phyloP scores from a whole-genome alignment of 78 protist genomes.

The Speleostelium caveatum region DNA sequence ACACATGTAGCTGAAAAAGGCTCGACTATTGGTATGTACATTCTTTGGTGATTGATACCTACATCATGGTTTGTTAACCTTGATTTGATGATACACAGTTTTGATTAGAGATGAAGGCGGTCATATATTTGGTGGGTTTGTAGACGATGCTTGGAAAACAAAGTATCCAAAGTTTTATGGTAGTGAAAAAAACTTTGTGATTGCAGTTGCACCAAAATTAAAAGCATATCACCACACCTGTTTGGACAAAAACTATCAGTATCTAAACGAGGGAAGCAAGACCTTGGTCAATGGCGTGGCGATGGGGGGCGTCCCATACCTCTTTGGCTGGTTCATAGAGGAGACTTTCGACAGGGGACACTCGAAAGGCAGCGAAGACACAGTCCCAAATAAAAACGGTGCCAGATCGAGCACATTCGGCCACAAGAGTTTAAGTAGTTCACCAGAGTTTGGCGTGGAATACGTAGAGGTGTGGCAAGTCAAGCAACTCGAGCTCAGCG shows the following conservation, averaged over 20 bases:
- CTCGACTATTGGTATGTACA: background rate
- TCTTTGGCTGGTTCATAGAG: slow-evolving; percentile 44
- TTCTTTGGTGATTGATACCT: background rate
- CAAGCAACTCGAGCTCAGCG: slow-evolving; percentile 4
- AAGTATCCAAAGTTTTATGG: slow-evolving; percentile 75
- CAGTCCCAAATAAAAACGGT: background rate
- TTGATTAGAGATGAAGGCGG: slow-evolving; percentile 56
- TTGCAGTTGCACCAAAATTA: slow-evolving; percentile 11
- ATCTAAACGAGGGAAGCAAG: slow-evolving; percentile 27
- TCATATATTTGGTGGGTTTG: slow-evolving; percentile 65
- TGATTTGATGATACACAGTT: background rate
- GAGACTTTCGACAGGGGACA: slow-evolving; percentile 30
- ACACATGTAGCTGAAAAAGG: slow-evolving; percentile 48
- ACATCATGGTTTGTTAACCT: background rate
- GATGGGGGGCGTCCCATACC: slow-evolving; percentile 47
- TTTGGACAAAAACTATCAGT: slow-evolving; percentile 37
- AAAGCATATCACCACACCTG: slow-evolving; percentile 27
- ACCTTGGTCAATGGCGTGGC: slow-evolving; percentile 63
- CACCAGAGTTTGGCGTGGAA: slow-evolving; percentile 21
- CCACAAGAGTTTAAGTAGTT: background rate
- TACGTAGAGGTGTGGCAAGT: slow-evolving; percentile 40
- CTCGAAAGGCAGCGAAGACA: slow-evolving; percentile 22
- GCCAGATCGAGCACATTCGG: slow-evolving; percentile 30
- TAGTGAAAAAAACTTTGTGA: slow-evolving; percentile 23
- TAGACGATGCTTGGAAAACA: slow-evolving; percentile 27